Percentiles rank a stretch among this genome's conserved stretches.
These are phyloP conservation scores for Aspergillus phoenicis DNA, from an alignment of 2,329 filamentous ascomycete species.

Conservation along the genomic window DNA sequence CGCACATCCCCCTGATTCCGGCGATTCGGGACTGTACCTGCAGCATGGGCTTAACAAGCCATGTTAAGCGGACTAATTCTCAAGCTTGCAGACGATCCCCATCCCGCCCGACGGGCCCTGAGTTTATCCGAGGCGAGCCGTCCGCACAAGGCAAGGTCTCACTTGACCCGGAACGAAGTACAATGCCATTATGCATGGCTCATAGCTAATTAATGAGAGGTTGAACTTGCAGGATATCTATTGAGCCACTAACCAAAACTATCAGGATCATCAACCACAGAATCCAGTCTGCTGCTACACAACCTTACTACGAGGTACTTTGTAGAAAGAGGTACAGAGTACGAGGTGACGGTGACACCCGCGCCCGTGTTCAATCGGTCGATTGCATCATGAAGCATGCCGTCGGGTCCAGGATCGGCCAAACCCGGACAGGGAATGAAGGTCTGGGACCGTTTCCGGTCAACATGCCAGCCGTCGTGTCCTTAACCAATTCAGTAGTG, in stretches of 20 bases:
- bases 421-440: background rate
- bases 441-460: background rate
- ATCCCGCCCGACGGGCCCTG: background rate
- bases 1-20: slow-evolving; percentile 10
- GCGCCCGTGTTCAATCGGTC: background rate
- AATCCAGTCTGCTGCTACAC: background rate
- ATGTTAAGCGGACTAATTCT: background rate
- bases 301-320: background rate
- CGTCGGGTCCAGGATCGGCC: background rate
- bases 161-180: background rate
- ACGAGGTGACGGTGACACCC: background rate
- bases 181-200: background rate
- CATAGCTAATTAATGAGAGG: background rate
- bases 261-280: background rate
- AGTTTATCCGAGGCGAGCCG: background rate
- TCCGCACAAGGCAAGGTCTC: slow-evolving; percentile 4
- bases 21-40: slow-evolving; percentile 8
- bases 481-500: background rate
- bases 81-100: background rate
- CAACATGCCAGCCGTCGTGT: background rate
- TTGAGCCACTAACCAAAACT: background rate
- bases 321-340: background rate
- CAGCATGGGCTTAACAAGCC: slow-evolving; percentile 1
- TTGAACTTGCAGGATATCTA: background rate
- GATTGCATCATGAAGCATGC: slow-evolving; percentile 9